phyloP scores from a whole-genome alignment of 352 stramenopile species.

The Thalassiosira livingstoniorum region DNA sequence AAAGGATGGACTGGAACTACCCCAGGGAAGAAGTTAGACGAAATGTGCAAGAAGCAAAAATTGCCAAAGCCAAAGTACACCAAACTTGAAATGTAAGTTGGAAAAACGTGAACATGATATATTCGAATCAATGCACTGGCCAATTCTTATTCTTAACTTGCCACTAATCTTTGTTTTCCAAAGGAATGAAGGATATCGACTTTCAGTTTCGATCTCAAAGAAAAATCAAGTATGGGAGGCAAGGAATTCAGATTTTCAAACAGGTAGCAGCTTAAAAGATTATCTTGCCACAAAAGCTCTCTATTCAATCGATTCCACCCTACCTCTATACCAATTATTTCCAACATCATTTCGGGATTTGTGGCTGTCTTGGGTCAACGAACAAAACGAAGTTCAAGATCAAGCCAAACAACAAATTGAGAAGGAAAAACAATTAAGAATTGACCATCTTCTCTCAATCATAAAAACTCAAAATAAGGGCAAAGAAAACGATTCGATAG shows the following conservation, averaged over 20 bases:
- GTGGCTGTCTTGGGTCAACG: slow-evolving; percentile 83
- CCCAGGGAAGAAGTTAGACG: slow-evolving; percentile 89
- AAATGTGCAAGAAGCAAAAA: slow-evolving; percentile 90
- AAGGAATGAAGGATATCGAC: slow-evolving; percentile 21
- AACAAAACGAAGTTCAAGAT: slow-evolving; percentile 48
- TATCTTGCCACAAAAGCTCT: slow-evolving; percentile 88
- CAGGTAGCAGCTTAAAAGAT: slow-evolving; percentile 52
- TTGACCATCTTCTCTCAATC: slow-evolving; percentile 51
- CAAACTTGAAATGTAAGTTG: slow-evolving; percentile 22
- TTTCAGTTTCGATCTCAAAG: slow-evolving; percentile 12
- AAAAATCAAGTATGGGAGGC: slow-evolving; percentile 36
- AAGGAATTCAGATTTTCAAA: slow-evolving; percentile 68
- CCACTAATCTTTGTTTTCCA: too few relatives aligned
- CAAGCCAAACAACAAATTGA: slow-evolving; percentile 18
- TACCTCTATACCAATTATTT: slow-evolving; percentile 91
- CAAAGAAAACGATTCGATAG: slow-evolving; percentile 26
- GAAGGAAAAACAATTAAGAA: slow-evolving; percentile 30
- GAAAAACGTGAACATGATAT: neutral
- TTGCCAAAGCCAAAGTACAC: slow-evolving; percentile 87
- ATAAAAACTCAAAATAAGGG: slow-evolving; percentile 6
- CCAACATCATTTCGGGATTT: slow-evolving; percentile 89
- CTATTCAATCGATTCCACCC: slow-evolving; percentile 88
- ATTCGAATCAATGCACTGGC: too few relatives aligned
- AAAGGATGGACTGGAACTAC: slow-evolving; percentile 85
- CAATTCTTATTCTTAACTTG: too few relatives aligned